These are phyloP conservation scores for Clarireedia monteithiana DNA, from an alignment of 2,329 filamentous ascomycete genomes.

Conservation along the genomic window DNA sequence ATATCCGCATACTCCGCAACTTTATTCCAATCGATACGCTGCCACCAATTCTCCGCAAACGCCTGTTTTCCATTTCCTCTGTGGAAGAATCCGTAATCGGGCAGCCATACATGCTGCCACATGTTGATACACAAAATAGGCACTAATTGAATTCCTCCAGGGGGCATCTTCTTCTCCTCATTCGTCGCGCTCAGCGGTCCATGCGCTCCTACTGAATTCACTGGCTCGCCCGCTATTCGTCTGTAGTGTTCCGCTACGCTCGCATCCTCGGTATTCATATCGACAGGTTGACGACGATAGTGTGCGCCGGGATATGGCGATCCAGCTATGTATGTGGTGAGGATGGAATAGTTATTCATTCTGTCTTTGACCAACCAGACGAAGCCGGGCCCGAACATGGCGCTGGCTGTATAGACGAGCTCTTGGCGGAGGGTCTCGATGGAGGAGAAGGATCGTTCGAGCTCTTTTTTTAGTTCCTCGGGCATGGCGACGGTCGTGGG, in stretches of 20 bases:
- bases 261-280: slow-evolving; percentile 57
- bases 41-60: slow-evolving; percentile 81
- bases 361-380: slow-evolving; percentile 74
- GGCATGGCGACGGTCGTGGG: slow-evolving; percentile 39
- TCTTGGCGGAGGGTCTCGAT: slow-evolving; percentile 74
- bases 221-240: slow-evolving; percentile 23
- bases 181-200: slow-evolving; percentile 18
- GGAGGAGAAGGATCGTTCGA: slow-evolving; percentile 69
- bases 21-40: slow-evolving; percentile 73
- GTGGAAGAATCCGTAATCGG: slow-evolving; percentile 60
- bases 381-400: slow-evolving; percentile 96
- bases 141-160: slow-evolving; percentile 60
- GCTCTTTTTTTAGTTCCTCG: slow-evolving; percentile 44
- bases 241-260: slow-evolving; percentile 34
- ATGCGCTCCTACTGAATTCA: slow-evolving; percentile 30
- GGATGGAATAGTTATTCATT: slow-evolving; percentile 50
- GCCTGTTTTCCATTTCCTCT: slow-evolving; percentile 63
- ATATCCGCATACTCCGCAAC: slow-evolving; percentile 40
- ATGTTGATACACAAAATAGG: slow-evolving; percentile 89
- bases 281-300: slow-evolving; percentile 57
- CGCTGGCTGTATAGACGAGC: slow-evolving; percentile 70
- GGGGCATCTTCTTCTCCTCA: slow-evolving; percentile 38
- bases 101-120: slow-evolving; percentile 91
- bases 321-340: slow-evolving; percentile 87
- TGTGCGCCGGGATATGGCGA: slow-evolving; percentile 81